Evolutionary conservation across 106 monocot genomes (phyloP).

Genomic region (Hemerocallis citrina): DNA sequence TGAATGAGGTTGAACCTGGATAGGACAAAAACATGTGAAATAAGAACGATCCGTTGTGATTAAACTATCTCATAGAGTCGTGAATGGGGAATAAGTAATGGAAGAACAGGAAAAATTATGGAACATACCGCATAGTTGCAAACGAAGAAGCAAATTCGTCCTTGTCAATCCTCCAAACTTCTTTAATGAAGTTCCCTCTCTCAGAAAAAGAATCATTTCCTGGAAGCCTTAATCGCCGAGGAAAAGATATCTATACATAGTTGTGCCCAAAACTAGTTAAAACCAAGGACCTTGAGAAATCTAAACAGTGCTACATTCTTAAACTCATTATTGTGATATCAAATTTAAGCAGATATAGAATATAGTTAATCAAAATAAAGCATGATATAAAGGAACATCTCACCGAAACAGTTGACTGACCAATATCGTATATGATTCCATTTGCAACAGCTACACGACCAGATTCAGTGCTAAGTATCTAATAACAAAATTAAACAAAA

Average conservation of each 20-base stretch:
- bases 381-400: constrained; percentile 4
- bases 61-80: neutral
- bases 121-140: constrained; percentile 73
- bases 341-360: neutral
- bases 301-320: neutral
- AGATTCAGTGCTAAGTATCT: constrained; percentile 79
- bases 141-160: constrained; percentile 79
- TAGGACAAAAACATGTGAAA: constrained; percentile 9
- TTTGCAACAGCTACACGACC: constrained; percentile 69
- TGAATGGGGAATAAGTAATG: neutral
- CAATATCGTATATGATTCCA: constrained; percentile 59
- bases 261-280: neutral
- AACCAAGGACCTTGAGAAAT: neutral
- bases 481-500: constrained; percentile 12
- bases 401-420: constrained; percentile 47
- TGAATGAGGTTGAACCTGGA: constrained; percentile 68
- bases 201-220: constrained; percentile 29
- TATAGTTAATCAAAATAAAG: constrained; percentile 3
- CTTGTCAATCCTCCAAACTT: constrained; percentile 87
- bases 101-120: neutral
- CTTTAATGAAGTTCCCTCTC: constrained; percentile 24
- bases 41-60: neutral
- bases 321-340: neutral
- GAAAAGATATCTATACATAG: constrained; percentile 49
- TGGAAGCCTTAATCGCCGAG: constrained; percentile 66